A percentile compares a stretch with the other conserved stretches of the same genome.
Evolutionary conservation across 164 flowering plant genomes (phyloP).

Genomic region (Stephania cephalantha): DNA sequence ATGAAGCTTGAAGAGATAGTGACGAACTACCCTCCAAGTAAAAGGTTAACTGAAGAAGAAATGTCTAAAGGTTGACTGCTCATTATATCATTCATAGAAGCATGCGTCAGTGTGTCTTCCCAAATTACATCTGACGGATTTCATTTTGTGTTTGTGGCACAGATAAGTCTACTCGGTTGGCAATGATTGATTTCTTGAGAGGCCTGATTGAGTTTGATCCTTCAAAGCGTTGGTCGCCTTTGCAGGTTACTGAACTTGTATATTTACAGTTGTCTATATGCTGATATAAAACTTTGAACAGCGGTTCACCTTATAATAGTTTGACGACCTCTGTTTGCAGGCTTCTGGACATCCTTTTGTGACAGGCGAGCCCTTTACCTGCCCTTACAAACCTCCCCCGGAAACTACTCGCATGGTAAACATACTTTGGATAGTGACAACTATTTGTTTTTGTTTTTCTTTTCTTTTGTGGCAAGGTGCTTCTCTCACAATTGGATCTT

Average conservation of each 20-base stretch:
- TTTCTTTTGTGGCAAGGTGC: neutral
- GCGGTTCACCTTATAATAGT: slow-evolving; percentile 1
- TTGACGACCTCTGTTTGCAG: slow-evolving; percentile 35
- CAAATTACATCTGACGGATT: slow-evolving; percentile 12
- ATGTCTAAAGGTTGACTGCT: slow-evolving; percentile 55
- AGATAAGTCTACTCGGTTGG: slow-evolving; percentile 72
- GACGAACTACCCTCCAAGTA: slow-evolving; percentile 67
- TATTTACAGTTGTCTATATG: neutral
- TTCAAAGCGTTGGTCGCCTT: slow-evolving; percentile 96
- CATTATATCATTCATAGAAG: neutral
- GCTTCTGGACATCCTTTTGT: slow-evolving; percentile 95
- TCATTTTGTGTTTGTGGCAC: slow-evolving; percentile 20
- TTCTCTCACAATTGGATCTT: neutral
- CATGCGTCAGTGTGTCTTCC: neutral
- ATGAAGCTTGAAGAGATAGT: slow-evolving; percentile 86
- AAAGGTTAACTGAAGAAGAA: slow-evolving; percentile 65
- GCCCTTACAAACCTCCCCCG: slow-evolving; percentile 73
- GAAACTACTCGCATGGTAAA: slow-evolving; percentile 86
- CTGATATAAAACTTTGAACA: neutral
- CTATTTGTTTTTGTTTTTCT: neutral
- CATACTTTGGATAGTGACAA: neutral
- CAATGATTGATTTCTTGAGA: slow-evolving; percentile 86
- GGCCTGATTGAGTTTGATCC: slow-evolving; percentile 99
- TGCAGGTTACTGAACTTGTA: slow-evolving; percentile 53
- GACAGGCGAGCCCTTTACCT: slow-evolving; percentile 83